Evolutionary conservation across 345 rosid species (phyloP).

Genomic region (Excoecaria cochinchinensis): DNA sequence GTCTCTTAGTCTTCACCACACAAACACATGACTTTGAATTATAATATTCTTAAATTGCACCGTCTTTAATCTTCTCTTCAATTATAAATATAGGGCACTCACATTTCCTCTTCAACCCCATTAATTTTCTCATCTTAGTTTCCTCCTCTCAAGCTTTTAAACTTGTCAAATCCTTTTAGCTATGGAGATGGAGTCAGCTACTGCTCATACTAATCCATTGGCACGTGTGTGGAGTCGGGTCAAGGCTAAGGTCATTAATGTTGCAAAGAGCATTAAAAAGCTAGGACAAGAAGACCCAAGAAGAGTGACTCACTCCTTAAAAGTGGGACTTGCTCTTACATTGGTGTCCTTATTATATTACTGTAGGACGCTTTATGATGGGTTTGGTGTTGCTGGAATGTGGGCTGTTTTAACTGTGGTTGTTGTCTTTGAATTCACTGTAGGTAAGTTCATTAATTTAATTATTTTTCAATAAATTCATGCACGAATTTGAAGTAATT

Average conservation of each 20-base stretch:
- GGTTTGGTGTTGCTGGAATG: conserved; percentile 32
- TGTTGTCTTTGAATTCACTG: conserved; percentile 30
- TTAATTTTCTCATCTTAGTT: not conserved
- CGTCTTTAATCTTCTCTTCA: conserved; percentile 12
- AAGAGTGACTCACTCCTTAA: conserved; percentile 26
- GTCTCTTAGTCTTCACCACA: conserved; percentile 28
- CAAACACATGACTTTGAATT: conserved; percentile 18
- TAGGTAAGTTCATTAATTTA: conserved; percentile 19
- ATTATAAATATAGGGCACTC: conserved; percentile 48
- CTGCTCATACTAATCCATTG: conserved; percentile 30
- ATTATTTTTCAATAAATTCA: not conserved
- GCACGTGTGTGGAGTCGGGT: conserved; percentile 29
- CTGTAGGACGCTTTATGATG: conserved; percentile 26
- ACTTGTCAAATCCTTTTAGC: not conserved
- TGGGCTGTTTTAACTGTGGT: conserved; percentile 36
- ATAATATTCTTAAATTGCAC: not conserved
- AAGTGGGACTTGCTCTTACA: conserved; percentile 33
- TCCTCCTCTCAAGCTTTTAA: not conserved
- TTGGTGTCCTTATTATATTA: conserved; percentile 22
- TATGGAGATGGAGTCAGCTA: conserved; percentile 41
- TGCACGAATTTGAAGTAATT: too few relatives aligned
- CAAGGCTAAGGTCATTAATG: conserved; percentile 24
- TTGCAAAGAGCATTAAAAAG: conserved; percentile 36
- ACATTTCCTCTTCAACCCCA: not conserved
- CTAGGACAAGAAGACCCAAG: conserved; percentile 44